These are phyloP conservation scores for Suhomyces kilbournensis DNA, from an alignment of 805 yeast genomes.

Conservation along the genomic window DNA sequence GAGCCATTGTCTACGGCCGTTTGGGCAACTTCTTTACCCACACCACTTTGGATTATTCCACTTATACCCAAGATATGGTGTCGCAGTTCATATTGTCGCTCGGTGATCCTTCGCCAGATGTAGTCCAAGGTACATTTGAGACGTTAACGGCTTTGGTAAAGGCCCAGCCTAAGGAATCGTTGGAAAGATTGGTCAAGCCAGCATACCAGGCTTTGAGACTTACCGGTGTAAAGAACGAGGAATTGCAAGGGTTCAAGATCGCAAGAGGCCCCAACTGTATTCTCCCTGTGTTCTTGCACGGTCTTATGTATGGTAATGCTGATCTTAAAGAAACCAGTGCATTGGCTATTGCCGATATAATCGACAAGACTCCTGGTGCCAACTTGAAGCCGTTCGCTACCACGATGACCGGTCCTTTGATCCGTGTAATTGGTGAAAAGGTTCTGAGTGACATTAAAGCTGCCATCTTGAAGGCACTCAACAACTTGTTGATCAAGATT, in stretches of 20 bases:
- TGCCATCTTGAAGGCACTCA: conserved; percentile 85
- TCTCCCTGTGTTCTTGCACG: conserved; percentile 89
- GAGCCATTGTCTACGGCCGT: conserved; percentile 62
- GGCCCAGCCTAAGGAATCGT: conserved; percentile 68
- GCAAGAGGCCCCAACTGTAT: conserved; percentile 86
- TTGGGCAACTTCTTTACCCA: conserved; percentile 68
- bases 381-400: conserved; percentile 86
- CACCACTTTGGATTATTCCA: conserved; percentile 65
- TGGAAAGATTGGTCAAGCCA: conserved; percentile 79
- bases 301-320: conserved; percentile 87
- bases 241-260: conserved; percentile 68
- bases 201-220: conserved; percentile 68
- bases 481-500: conserved; percentile 71
- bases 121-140: conserved; percentile 63
- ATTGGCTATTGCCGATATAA: conserved; percentile 80
- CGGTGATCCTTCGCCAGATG: conserved; percentile 62
- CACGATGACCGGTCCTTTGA: conserved; percentile 92
- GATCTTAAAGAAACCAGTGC: conserved; percentile 87
- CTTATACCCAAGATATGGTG: conserved; percentile 74
- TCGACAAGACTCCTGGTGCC: conserved; percentile 80
- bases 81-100: conserved; percentile 65
- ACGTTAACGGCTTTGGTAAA: conserved; percentile 66
- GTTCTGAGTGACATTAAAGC: conserved; percentile 88
- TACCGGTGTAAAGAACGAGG: conserved; percentile 61
- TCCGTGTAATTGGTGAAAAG: conserved; percentile 96